Percentiles rank a stretch among this genome's conserved stretches.
phyloP scores from a whole-genome alignment of 305 asterid species.

The Fraxinus floribunda region DNA sequence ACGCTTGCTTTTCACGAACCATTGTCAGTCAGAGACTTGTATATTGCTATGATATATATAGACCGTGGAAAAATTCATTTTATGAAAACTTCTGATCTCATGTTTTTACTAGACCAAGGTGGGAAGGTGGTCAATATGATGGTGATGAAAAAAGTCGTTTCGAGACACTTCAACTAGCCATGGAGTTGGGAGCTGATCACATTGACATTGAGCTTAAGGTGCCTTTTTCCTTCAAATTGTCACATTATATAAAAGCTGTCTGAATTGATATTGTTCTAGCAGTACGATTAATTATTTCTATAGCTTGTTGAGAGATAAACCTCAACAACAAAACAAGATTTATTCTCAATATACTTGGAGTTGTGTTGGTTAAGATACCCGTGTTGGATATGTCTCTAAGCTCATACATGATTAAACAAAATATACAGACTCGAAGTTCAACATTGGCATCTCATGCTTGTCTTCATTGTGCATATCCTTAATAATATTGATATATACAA shows the following conservation, averaged over 20 bases:
- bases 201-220: conserved; percentile 96
- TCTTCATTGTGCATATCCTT: background rate
- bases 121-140: conserved; percentile 96
- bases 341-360: background rate
- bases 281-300: background rate
- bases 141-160: conserved; percentile 79
- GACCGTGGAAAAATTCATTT: background rate
- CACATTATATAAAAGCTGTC: background rate
- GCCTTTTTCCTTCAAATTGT: conserved; percentile 16
- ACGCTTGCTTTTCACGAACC: background rate
- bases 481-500: background rate
- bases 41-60: background rate
- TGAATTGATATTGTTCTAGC: background rate
- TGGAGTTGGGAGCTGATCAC: conserved; percentile 97
- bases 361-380: too few species aligned
- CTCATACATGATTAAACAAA: background rate
- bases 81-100: conserved; percentile 15
- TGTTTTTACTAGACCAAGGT: conserved; percentile 58
- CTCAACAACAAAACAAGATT: background rate
- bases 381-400: too few species aligned
- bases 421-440: background rate
- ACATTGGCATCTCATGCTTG: background rate
- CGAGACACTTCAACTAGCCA: conserved; percentile 67
- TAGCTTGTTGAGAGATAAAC: background rate
- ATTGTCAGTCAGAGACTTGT: background rate